phyloP scores from a whole-genome alignment of 257 asterid species.

The Solanum ossicruentum region DNA sequence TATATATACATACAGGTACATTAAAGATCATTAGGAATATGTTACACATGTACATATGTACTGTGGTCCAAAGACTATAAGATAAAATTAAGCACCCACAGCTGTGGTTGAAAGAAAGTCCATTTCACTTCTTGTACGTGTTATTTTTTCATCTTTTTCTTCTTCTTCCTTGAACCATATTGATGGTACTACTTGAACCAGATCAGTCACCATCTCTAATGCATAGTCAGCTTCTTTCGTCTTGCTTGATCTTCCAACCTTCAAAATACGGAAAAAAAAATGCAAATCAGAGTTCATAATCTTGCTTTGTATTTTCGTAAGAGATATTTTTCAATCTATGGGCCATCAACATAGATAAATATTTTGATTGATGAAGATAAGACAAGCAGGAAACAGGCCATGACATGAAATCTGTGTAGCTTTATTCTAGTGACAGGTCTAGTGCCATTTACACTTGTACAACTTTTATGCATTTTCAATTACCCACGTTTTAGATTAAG shows the following conservation, averaged over 20 bases:
- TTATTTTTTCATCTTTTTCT: constrained; percentile 8
- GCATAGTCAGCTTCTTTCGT: constrained; percentile 70
- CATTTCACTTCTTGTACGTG: constrained; percentile 30
- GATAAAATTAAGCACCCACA: constrained; percentile 40
- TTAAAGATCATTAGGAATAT: background rate
- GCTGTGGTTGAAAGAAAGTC: constrained; percentile 35
- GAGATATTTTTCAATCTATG: too few relatives aligned
- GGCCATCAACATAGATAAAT: background rate
- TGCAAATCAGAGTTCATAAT: background rate
- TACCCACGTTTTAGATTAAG: background rate
- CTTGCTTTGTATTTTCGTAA: background rate
- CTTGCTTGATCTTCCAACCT: constrained; percentile 61
- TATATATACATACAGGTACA: background rate
- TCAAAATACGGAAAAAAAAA: background rate
- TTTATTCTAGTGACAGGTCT: background rate
- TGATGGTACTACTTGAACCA: constrained; percentile 57
- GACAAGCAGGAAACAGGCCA: background rate
- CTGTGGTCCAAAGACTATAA: background rate
- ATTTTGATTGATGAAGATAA: background rate
- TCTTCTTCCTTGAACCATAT: constrained; percentile 44
- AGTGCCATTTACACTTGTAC: background rate
- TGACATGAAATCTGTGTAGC: background rate
- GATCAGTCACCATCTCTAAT: constrained; percentile 26
- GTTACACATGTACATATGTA: background rate
- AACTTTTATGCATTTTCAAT: background rate